These are phyloP conservation scores for Citrus reticulata DNA, from an alignment of 345 rosid genomes.

Conservation along the genomic window DNA sequence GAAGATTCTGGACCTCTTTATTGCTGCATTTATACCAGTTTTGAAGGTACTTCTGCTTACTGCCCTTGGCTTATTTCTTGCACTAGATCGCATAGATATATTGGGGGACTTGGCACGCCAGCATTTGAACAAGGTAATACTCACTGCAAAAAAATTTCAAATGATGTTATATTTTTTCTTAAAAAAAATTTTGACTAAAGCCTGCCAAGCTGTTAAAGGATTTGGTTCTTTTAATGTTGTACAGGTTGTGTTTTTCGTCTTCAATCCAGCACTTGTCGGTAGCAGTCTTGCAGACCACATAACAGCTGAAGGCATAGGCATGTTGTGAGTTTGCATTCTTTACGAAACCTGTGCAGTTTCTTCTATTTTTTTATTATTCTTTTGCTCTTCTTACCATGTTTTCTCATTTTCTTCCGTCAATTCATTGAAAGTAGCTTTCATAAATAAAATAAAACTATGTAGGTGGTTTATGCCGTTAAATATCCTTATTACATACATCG, in stretches of 20 bases:
- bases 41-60: constrained; percentile 29
- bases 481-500: constrained; percentile 1
- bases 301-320: background rate
- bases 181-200: no score
- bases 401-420: background rate
- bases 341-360: background rate
- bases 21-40: constrained; percentile 25
- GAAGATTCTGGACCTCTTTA: constrained; percentile 18
- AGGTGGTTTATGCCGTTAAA: constrained; percentile 19
- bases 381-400: background rate
- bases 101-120: constrained; percentile 20
- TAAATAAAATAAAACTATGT: background rate
- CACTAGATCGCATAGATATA: constrained; percentile 18
- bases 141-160: background rate
- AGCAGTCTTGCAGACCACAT: constrained; percentile 4
- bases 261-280: constrained; percentile 13
- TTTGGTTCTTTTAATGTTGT: background rate
- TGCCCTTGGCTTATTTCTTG: constrained; percentile 24
- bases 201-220: background rate
- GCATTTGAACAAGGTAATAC: constrained; percentile 25
- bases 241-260: constrained; percentile 8
- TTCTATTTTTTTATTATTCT: background rate
- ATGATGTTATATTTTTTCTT: background rate
- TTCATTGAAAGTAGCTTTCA: background rate
- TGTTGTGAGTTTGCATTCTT: constrained; percentile 12